Evolutionary conservation across 441 rosid species (phyloP).

Genomic region (Aleurites moluccanus): DNA sequence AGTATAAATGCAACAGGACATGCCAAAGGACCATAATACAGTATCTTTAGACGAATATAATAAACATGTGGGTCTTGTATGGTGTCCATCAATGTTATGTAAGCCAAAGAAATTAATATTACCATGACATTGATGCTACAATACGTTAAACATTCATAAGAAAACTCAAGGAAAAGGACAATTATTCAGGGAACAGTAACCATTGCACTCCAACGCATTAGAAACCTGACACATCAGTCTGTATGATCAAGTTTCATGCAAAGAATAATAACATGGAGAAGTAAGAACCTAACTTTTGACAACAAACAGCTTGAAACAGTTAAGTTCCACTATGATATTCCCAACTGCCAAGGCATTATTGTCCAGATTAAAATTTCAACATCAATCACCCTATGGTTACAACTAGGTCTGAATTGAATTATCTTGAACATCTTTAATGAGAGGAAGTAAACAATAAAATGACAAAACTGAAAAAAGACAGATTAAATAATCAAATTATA

Average conservation of each 20-base stretch:
- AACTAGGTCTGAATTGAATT: background rate
- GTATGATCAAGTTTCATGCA: slow-evolving; percentile 8
- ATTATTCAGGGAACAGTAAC: background rate
- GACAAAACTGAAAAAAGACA: background rate
- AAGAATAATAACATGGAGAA: background rate
- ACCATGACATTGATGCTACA: background rate
- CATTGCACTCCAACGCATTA: background rate
- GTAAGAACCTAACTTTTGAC: background rate
- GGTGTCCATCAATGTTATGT: background rate
- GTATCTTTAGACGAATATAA: background rate
- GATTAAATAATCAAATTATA: slow-evolving; percentile 3
- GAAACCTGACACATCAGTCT: background rate
- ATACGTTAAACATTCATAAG: background rate
- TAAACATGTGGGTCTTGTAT: background rate
- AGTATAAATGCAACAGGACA: background rate
- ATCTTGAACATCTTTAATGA: background rate
- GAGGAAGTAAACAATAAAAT: background rate
- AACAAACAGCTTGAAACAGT: background rate
- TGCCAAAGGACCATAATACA: background rate
- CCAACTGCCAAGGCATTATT: background rate
- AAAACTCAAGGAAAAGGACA: slow-evolving; percentile 9
- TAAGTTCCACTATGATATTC: background rate
- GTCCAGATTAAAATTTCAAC: background rate
- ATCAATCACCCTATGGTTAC: background rate
- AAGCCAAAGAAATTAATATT: background rate